Evolutionary conservation across 768 basidiomycete species (phyloP), one percentile per base, ranked within the genome.

Genomic region (Lentinula lateritia): DNA sequence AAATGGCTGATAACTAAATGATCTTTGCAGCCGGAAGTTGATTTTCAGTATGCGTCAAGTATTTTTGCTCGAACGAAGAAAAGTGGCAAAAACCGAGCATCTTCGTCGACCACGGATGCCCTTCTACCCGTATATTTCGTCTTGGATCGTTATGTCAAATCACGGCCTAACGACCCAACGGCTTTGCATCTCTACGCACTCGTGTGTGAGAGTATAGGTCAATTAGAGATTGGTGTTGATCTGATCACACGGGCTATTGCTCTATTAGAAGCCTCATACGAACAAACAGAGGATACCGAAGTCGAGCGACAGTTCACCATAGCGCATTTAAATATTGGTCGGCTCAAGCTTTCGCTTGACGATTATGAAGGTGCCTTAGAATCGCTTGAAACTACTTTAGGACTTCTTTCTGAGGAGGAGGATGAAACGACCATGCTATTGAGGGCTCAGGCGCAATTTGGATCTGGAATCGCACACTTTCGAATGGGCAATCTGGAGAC

Each of bases 221-320:
- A 92, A 42, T 67, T 80, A 34, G 83, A 86, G 15, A 78, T 85
- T 34, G 91, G 86, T 6, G 74, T 80, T 15, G 73, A 77, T 28
- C 75, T 85, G 38, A 78, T 95, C 43, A 72, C 78, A 38, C 80
- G 79, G 34, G 86, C 90, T 0, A 91, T 93, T 13, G 62, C 72
- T 3, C 77, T 94, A 9, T 76, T 98, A n/a, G 96, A 98, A 72
- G 80, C 84, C 1, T 81, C 83, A 32, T 99, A 97, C 74, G 97
- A 99, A 71, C 86, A 89, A 58, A 84, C 83, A 13, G 97, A 99
- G 72, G 89, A 93, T 58, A 73, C 87, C 1, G 75, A 78, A 23
- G 84, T 93, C 10, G 97, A 98, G 72, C 75, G 79, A 54, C 87
- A 83, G 58, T 99, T 89, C 68, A 85, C 83, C 5, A 84, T 94